Evolutionary conservation across 139 green algal species (phyloP), one percentile per base, ranked within the genome.

Genomic region (Desmodesmus armatus): DNA sequence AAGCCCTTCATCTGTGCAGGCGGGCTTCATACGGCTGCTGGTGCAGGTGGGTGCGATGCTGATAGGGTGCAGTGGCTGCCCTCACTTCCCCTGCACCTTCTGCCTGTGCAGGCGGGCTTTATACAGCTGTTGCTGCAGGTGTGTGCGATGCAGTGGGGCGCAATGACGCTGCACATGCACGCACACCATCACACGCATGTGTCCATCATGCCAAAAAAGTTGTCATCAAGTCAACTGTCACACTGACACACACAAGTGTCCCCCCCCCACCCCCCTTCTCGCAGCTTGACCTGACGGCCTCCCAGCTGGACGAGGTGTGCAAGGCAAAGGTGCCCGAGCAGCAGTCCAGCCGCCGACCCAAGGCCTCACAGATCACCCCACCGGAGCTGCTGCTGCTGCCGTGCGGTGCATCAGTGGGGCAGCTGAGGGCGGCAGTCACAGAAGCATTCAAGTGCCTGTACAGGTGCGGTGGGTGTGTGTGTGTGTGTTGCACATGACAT

Each of bases 331-430:
- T 84, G 27, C 78, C 78, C 33, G 51, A 41, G 31, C 31, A 49
- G 62, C 31, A 39, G 62, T 11, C 9, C 73, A 2, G 40, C 65
- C 67, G 5, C 51, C 47, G 69, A 37, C 33, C 21, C 27, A 27
- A n/a, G n/a, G n/a, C n/a, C 27, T 25, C 6, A 2, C 82, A 71
- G 23, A 40, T 71, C 31, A 67, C 82, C 27, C 92, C 94, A 0
- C 39, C 89, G 2, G 91, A 94, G 87, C 70, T 92, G 11, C 31
- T 97, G 13, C 55, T 89, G 25, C 66, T 96, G 40, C 82, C 90
- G 0, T 55, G 53, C 0, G 7, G 72, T 5, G 65, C 69, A 23
- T 87, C 85, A 7, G n/a, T 96, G 65, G 76, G 55, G 9, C 81
- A 93, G 33, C 31, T 96, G 43, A 94, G 92, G 82, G 43, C 55